Evolutionary conservation across 2,329 filamentous ascomycete species (phyloP), one percentile per base, ranked within the genome.

Genomic region (Teratosphaeria zuluensis): DNA sequence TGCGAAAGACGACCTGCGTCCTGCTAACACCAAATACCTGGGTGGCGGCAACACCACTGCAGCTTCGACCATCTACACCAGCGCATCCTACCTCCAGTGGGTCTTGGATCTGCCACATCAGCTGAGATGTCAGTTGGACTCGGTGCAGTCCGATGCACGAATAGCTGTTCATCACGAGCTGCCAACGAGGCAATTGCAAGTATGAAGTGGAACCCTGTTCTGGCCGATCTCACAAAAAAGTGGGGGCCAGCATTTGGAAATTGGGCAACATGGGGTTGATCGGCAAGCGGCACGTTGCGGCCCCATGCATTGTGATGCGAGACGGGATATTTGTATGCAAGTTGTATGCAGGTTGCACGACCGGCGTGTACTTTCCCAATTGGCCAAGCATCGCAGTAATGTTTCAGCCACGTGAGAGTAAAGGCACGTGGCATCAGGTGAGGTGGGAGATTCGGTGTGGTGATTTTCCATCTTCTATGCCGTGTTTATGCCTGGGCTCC

Each of bases 401-500:
- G 42, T 48, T 48, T 48, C 42, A 48, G 42, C 19, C 42, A 48
- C 1, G 42, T 48, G 42, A 21, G 12, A 48, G 42, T 48, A n/a
- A n/a, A 48, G 16, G 42, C 42, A 4, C 42, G 42, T 48, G 42
- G 42, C 42, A 48, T 48, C 42, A 48, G 42, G 42, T 48, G 42
- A 48, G 42, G 42, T 48, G 42, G 42, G 9, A 8, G 1, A n/a
- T 19, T 11, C 9, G 42, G 19, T 8, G 24, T 31, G 11, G 21
- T 32, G 24, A 56, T 28, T 56, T 56, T 21, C 54, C 16, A 54
- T 33, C 56, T 48, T 19, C 61, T 53, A 42, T 56, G 56, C 51
- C 38, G 56, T 12, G 48, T 62, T 48, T 32, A 33, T 32, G 61
- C 61, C 14, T 56, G 56, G 48, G 58, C 58, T 14, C 61, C 57